Evolutionary conservation across 768 basidiomycete genomes (phyloP).

Genomic region (Suillus discolor): DNA sequence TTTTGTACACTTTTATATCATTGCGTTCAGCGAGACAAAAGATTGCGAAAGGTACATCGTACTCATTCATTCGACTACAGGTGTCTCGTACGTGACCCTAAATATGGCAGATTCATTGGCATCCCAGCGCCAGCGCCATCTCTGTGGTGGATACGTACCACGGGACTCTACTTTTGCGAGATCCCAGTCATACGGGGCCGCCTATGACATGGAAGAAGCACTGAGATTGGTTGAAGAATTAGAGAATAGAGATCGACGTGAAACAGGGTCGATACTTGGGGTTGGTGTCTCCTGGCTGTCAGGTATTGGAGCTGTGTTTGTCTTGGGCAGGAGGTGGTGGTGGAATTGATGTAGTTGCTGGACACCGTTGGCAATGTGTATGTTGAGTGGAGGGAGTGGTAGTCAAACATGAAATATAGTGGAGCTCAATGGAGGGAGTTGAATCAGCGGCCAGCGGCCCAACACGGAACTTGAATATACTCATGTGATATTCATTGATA

Average conservation of each 20-base stretch:
- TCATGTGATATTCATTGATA: neutral
- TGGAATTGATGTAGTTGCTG: neutral
- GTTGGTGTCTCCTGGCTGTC: constrained; percentile 2
- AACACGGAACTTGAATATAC: neutral
- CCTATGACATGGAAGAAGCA: neutral
- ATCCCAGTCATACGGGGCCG: constrained; percentile 13
- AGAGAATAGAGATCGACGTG: neutral
- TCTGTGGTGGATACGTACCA: constrained; percentile 12
- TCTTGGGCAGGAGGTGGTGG: constrained; percentile 7
- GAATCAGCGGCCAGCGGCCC: neutral
- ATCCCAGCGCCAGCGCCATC: constrained; percentile 8
- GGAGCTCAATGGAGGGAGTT: neutral
- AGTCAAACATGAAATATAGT: neutral
- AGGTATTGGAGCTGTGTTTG: neutral
- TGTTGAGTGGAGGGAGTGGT: neutral
- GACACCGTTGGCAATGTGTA: neutral
- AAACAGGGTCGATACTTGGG: neutral
- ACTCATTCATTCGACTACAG: neutral
- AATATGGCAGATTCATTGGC: constrained; percentile 10
- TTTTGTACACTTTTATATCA: neutral
- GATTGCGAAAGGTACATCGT: constrained; percentile 6
- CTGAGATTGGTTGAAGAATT: neutral
- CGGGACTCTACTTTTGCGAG: constrained; percentile 9
- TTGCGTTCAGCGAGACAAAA: constrained; percentile 2
- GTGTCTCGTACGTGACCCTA: neutral